Base-by-base conservation (phyloP, 2,329 filamentous ascomycete species). In the Fusarium pseudograminearum region DNA sequence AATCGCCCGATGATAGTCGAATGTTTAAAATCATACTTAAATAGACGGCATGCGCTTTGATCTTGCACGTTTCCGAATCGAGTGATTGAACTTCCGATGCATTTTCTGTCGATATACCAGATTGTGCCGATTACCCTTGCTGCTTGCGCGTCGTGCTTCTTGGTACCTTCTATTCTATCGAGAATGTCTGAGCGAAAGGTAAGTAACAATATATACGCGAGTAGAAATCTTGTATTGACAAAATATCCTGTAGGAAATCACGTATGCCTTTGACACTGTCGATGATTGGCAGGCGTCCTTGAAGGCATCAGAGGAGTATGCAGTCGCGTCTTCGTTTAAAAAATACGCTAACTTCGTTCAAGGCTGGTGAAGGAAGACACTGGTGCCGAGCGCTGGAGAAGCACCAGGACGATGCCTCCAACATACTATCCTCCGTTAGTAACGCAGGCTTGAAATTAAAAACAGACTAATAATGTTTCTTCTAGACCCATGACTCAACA, bases 181-280 rank as follows among this genome's bases (percentile, higher is more conserved):
- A 47, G 18, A 12, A 64, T 64, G 61, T 36, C 61, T 2, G 61
- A 64, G 16, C n/a, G 61, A 45, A 64, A 64, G 51, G 61, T 64
- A 12, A 30, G 3, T 2, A 3, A 2, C 18, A 11, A 10, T n/a
- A 4, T 0, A 2, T 5, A 6, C 3, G 3, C 7, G 10, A 38
- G 10, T 11, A 12, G 10, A 20, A 20, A 10, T 12, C 14, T 4
- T 14, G 0, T 14, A 4, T 9, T 38, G 5, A 18, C 18, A 7
- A 3, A 7, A 34, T 16, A 8, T 8, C 1, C 7, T 4, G 2
- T 3, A 64, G 61, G 42, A 53, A 1, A 64, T 64, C 2, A n/a
- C 52, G 2, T 64, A 64, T 3, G 38, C 45, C 0, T 64, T 64
- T 3, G 61, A 48, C 4, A 56, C 38, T 16, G 18, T 64, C 14